Evolutionary conservation across 2,329 filamentous ascomycete genomes (phyloP).

Genomic region (Geoglossum cookeanum): DNA sequence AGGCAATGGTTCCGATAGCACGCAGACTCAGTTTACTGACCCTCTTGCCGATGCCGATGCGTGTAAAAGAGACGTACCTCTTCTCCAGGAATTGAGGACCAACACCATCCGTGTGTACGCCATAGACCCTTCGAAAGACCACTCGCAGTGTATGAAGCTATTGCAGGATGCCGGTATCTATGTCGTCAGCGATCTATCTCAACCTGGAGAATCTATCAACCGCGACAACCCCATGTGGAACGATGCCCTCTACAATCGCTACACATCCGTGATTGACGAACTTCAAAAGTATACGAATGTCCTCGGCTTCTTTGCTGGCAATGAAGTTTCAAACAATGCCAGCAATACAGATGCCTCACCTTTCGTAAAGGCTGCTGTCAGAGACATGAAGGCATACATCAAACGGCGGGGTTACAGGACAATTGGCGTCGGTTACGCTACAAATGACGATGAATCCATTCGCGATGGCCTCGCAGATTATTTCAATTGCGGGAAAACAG

Average conservation of each 20-base stretch:
- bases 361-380: conserved; percentile 93
- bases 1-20: conserved; percentile 25
- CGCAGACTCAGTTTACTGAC: conserved; percentile 47
- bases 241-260: conserved; percentile 56
- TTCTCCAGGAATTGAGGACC: conserved; percentile 58
- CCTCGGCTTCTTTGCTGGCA: conserved; percentile 95
- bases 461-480: conserved; percentile 70
- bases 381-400: conserved; percentile 92
- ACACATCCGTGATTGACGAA: conserved; percentile 66
- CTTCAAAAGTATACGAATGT: conserved; percentile 74
- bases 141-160: conserved; percentile 67
- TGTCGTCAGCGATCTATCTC: conserved; percentile 74
- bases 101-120: conserved; percentile 95
- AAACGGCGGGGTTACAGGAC: conserved; percentile 54
- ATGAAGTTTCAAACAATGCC: conserved; percentile 79
- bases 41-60: conserved; percentile 52
- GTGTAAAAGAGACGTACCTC: conserved; percentile 75
- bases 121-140: conserved; percentile 60
- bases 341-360: conserved; percentile 83
- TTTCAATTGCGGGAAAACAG: conserved; percentile 70
- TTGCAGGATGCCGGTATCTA: conserved; percentile 82
- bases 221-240: conserved; percentile 65
- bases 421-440: conserved; percentile 86
- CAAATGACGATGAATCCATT: conserved; percentile 76
- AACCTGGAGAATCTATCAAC: conserved; percentile 70